phyloP scores from a whole-genome alignment of 495 filamentous ascomycete genomes.

The Corynascus novoguineensis region DNA sequence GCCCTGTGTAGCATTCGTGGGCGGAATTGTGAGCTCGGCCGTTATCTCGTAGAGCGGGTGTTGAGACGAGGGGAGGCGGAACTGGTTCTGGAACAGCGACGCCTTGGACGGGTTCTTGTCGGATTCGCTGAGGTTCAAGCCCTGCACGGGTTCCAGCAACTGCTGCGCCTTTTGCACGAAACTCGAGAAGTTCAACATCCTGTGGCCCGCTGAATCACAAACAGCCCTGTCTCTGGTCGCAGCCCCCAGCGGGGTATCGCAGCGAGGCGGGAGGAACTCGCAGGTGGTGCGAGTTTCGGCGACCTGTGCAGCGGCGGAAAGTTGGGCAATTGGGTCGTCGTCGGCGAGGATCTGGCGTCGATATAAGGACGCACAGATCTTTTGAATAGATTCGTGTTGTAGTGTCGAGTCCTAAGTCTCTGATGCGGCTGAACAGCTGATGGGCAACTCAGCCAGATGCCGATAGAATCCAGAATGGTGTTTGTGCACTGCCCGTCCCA shows the following conservation, averaged over 20 bases:
- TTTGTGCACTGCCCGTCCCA: too few species aligned
- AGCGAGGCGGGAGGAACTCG: neutral
- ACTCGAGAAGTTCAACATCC: conserved; percentile 63
- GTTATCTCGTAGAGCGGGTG: conserved; percentile 91
- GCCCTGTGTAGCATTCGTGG: conserved; percentile 52
- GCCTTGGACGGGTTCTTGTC: conserved; percentile 83
- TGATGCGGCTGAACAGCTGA: conserved; percentile 3
- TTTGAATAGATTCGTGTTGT: neutral
- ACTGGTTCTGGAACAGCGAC: conserved; percentile 89
- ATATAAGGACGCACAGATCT: neutral
- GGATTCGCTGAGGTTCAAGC: conserved; percentile 58
- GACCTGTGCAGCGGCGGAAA: neutral
- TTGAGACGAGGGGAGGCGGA: conserved; percentile 87
- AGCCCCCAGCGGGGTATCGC: conserved; percentile 5
- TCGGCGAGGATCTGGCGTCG: too few species aligned
- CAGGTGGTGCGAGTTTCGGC: neutral
- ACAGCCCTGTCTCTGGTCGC: neutral
- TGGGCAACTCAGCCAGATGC: too few species aligned
- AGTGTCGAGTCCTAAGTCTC: too few species aligned
- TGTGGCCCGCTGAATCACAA: neutral
- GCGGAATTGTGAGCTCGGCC: conserved; percentile 82
- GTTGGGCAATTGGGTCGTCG: neutral
- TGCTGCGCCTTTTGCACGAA: conserved; percentile 90
- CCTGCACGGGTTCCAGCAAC: conserved; percentile 78
- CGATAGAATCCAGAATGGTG: too few species aligned